Evolutionary conservation across 2,329 filamentous ascomycete species (phyloP).

Genomic region (Amesomyces nigricolor): DNA sequence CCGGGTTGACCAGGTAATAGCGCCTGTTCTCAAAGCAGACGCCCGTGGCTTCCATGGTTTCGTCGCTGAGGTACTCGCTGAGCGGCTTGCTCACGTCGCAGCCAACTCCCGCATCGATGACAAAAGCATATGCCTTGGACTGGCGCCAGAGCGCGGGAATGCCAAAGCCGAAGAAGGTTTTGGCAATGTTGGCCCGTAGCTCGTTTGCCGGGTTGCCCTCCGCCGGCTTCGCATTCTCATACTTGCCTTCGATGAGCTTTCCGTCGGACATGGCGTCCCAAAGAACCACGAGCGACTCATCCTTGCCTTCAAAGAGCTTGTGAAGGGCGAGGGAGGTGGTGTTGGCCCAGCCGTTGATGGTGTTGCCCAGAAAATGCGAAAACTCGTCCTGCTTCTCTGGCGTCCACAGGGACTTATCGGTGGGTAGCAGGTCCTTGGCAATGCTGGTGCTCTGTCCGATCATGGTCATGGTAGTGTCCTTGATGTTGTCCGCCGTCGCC

Average conservation of each 20-base stretch:
- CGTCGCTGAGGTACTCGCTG: slow-evolving; percentile 24
- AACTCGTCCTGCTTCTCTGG: slow-evolving; percentile 27
- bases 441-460: slow-evolving; percentile 28
- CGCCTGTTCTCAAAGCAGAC: slow-evolving; percentile 27
- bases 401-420: slow-evolving; percentile 23
- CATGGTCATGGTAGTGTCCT: slow-evolving; percentile 27
- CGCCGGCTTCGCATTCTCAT: not conserved
- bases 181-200: slow-evolving; percentile 19
- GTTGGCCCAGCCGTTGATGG: slow-evolving; percentile 27
- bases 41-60: slow-evolving; percentile 23
- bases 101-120: slow-evolving; percentile 30
- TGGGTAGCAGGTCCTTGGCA: slow-evolving; percentile 25
- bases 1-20: slow-evolving; percentile 31
- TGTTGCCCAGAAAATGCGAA: slow-evolving; percentile 27
- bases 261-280: slow-evolving; percentile 27
- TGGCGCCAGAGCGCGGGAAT: slow-evolving; percentile 32
- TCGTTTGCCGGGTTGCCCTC: not conserved
- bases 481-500: slow-evolving; percentile 22
- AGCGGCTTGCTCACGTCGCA: slow-evolving; percentile 25
- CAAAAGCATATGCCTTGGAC: slow-evolving; percentile 28
- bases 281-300: slow-evolving; percentile 24
- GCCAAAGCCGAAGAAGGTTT: slow-evolving; percentile 29
- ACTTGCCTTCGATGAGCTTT: slow-evolving; percentile 26
- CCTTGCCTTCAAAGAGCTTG: slow-evolving; percentile 26
- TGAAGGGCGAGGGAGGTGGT: slow-evolving; percentile 16